Base-by-base conservation (phyloP, 2,329 filamentous ascomycete genomes). In the Macrophomina phaseolina region DNA sequence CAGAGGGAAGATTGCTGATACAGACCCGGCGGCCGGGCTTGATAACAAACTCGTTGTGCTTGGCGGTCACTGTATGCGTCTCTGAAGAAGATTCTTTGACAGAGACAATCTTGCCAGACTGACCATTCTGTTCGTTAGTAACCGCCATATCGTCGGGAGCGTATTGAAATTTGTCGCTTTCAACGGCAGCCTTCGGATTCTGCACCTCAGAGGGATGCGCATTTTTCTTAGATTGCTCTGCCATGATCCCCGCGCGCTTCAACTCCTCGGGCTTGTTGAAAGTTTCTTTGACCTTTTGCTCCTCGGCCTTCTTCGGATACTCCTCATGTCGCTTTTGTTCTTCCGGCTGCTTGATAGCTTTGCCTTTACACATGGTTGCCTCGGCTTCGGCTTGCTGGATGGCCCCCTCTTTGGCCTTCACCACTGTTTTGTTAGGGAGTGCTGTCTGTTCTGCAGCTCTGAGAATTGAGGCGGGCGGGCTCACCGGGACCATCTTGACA, bases 1-100 rank as follows among this genome's bases (percentile, higher is more conserved):
- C 55, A 18, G 34, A 14, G 16, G 64, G 64, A 4, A 66, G n/a
- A 36, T 51, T 66, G 64, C 53, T 60, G 12, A 66, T 56, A 55
- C 64, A 66, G 46, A 66, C n/a, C 16, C 64, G 64, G 34, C 64
- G 53, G 6, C 55, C 55, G 2, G 53, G 18, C 23, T 61, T 51
- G n/a, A 16, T 14, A 4, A 32, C 12, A 11, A 66, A 66, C 28
- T 66, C 64, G 2, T 30, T 16, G 9, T 6, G 32, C 16, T 52
- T 30, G 18, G 32, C 28, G n/a, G 30, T 11, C n/a, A 11, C 1
- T 1, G 6, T n/a, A n/a, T 40, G 11, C 7, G 3, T 5, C n/a
- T 18, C 38, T 4, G 5, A 8, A 2, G 42, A 48, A 48, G 6
- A 4, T 9, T 2, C 16, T 3, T 23, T 36, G 3, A 30, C n/a